Evolutionary conservation across 2,329 filamentous ascomycete genomes (phyloP).

Genomic region (Colletotrichum salicis): DNA sequence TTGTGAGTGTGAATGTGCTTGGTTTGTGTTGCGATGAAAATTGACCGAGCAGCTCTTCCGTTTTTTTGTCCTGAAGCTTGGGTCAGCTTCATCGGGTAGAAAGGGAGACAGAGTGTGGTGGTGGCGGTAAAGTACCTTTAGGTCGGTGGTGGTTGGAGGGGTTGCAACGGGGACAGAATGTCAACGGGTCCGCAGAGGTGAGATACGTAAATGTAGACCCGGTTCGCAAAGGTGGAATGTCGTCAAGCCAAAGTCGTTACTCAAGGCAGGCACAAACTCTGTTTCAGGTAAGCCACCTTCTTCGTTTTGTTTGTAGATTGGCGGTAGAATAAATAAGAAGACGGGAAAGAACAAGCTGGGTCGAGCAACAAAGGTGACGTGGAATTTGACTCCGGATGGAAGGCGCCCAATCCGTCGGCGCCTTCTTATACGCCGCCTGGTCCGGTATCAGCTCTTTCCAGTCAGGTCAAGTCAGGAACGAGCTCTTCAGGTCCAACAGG

Average conservation of each 20-base stretch:
- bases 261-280: conserved; percentile 7
- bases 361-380: background rate
- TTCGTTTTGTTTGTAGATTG: background rate
- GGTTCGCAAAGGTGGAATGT: conserved; percentile 5
- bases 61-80: background rate
- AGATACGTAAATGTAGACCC: conserved; percentile 2
- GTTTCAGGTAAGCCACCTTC: conserved; percentile 1
- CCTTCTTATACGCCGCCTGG: background rate
- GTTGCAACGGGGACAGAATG: background rate
- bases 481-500: background rate
- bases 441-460: background rate
- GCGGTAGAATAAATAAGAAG: background rate
- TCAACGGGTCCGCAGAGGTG: background rate
- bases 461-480: background rate
- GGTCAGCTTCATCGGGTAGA: background rate
- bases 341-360: background rate
- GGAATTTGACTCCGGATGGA: background rate
- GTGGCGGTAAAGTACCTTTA: background rate
- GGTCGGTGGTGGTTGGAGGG: background rate
- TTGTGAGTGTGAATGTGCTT: conserved; percentile 45
- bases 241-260: conserved; percentile 9
- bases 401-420: background rate
- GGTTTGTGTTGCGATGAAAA: background rate
- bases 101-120: background rate
- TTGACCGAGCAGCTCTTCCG: background rate